A percentile compares a stretch with the other conserved stretches of the same genome.
Conservation (phyloP, 495 filamentous ascomycete genomes). For the Tuber magnatum region DNA sequence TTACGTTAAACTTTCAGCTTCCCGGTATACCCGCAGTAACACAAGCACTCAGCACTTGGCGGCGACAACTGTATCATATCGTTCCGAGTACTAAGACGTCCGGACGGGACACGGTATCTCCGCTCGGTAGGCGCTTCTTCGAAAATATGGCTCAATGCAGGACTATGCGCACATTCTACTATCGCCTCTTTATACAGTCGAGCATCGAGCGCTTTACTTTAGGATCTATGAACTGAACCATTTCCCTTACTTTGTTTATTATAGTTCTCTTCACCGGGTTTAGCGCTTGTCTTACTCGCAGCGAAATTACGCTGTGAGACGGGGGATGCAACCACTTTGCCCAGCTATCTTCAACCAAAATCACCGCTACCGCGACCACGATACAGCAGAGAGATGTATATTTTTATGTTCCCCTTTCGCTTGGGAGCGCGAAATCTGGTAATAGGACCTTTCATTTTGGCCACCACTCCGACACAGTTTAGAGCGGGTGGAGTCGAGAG, state of each 20-base stretch:
- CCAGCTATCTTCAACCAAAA: too few relatives aligned
- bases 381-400: too few relatives aligned
- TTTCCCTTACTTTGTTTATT: not conserved
- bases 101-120: not conserved
- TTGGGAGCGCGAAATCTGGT: too few relatives aligned
- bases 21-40: not conserved
- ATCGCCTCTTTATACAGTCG: not conserved
- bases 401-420: too few relatives aligned
- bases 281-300: not conserved
- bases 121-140: not conserved
- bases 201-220: not conserved
- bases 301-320: too few relatives aligned
- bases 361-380: too few relatives aligned
- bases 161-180: not conserved
- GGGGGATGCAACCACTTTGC: too few relatives aligned
- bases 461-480: too few relatives aligned
- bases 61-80: too few relatives aligned
- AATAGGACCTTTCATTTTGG: too few relatives aligned
- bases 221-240: not conserved
- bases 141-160: not conserved
- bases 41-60: not conserved
- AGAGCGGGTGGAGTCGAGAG: too few relatives aligned
- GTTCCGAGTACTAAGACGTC: not conserved
- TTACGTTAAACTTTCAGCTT: not conserved
- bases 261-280: not conserved